Base-by-base conservation (phyloP, 2,329 filamentous ascomycete species). In the Pochonia chlamydosporia region DNA sequence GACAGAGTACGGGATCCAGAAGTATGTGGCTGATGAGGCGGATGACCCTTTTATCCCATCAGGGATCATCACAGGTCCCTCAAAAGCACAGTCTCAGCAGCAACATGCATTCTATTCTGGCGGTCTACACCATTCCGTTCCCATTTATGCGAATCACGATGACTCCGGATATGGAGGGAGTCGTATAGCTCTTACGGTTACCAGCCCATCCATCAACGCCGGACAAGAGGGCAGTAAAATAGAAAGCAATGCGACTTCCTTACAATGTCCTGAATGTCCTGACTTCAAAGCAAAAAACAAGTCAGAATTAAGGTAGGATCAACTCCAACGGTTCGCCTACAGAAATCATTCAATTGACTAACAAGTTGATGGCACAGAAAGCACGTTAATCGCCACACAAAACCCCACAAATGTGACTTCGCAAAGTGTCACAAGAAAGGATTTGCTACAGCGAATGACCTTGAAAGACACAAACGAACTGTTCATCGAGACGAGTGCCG, bases 371-470 rank as follows among this genome's bases (percentile, higher is more conserved):
- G 9, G 18, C 23, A 14, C 21, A 95, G 89, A 49, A 95, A 95
- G 64, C 89, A 95, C 57, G 65, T 73, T 40, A 73, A 83, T 18
- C 82, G 83, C 42, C 89, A 95, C 62, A 72, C 68, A 1, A 90
- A 85, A 54, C 79, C 82, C 0, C 81, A 76, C 60, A 75, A 67
- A 49, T 96, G 90, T 59, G 68, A 68, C 4, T 95, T 89, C 62
- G 54, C 59, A 8, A 56, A 47, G 23, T 74, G 82, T 16, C 68
- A 63, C 5, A 72, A n/a, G n/a, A n/a, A 79, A 51, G 89, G 88
- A 0, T 96, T 95, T 57, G 83, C 84, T 16, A 95, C 89, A 0
- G 65, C 70, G 16, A 95, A 95, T 61, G 91, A 96, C 57, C 78
- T 92, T 11, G 78, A 85, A n/a, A 76, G 91, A 44, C 91, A 96